phyloP scores from a whole-genome alignment of 73 alveolate species.

The Tetrahymena elliotti region DNA sequence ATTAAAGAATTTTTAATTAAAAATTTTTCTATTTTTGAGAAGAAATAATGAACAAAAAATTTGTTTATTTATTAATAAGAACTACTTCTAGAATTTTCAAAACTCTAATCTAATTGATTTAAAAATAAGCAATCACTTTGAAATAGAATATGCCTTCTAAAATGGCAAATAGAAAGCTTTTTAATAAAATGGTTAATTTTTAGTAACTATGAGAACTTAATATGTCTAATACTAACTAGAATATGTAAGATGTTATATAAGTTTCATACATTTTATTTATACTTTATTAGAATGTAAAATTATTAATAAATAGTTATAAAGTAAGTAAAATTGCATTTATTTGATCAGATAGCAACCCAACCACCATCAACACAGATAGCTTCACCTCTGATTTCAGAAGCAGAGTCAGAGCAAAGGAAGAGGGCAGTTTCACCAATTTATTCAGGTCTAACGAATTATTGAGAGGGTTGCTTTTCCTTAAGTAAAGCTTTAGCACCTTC shows the following conservation, averaged over 20 bases:
- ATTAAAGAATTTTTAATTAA: too few relatives aligned
- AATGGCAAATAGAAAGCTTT: too few relatives aligned
- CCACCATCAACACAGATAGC: constrained; percentile 43
- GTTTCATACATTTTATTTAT: not conserved
- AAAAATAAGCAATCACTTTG: too few relatives aligned
- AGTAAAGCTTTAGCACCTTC: constrained; percentile 24
- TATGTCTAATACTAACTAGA: not conserved
- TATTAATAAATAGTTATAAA: not conserved
- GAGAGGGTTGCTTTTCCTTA: constrained; percentile 39
- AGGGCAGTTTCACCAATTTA: constrained; percentile 25
- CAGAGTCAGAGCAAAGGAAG: constrained; percentile 35
- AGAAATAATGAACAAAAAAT: too few relatives aligned
- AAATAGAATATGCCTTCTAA: too few relatives aligned
- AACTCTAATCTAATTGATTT: too few relatives aligned
- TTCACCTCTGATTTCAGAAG: constrained; percentile 34
- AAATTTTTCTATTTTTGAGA: too few relatives aligned
- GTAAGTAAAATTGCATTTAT: not conserved
- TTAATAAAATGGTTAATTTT: too few relatives aligned
- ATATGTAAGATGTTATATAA: not conserved
- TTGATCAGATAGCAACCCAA: constrained; percentile 42
- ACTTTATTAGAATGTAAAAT: not conserved
- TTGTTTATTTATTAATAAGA: too few relatives aligned
- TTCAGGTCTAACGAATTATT: constrained; percentile 18
- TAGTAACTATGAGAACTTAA: not conserved
- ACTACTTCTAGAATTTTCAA: not conserved